Percentiles rank a stretch among this genome's conserved stretches.
Evolutionary conservation across 2,329 filamentous ascomycete genomes (phyloP).

Genomic region (Epichloe brachyelytri): DNA sequence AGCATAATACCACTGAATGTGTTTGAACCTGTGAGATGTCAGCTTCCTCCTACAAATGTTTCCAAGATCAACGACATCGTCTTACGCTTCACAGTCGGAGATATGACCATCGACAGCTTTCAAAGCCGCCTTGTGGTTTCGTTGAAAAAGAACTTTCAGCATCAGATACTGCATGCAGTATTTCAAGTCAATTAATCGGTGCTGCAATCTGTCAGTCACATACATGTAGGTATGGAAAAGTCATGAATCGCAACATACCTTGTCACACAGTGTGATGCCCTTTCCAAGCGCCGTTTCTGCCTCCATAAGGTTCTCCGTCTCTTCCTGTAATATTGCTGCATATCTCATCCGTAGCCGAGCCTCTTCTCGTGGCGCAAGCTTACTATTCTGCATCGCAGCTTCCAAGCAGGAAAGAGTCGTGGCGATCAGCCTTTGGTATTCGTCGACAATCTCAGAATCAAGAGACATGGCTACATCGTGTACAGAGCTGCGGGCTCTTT

Average conservation of each 20-base stretch:
- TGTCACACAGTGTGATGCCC: slow-evolving; percentile 56
- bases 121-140: slow-evolving; percentile 58
- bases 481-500: slow-evolving; percentile 46
- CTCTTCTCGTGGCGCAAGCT: slow-evolving; percentile 51
- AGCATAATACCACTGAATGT: slow-evolving; percentile 62
- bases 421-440: slow-evolving; percentile 60
- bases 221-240: not conserved
- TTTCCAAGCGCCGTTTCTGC: slow-evolving; percentile 61
- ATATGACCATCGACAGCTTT: slow-evolving; percentile 60
- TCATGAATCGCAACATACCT: slow-evolving; percentile 27
- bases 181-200: slow-evolving; percentile 47
- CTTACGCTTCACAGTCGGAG: slow-evolving; percentile 52
- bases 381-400: slow-evolving; percentile 48
- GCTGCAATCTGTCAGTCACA: slow-evolving; percentile 13
- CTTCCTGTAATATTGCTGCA: slow-evolving; percentile 56
- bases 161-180: slow-evolving; percentile 67
- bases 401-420: slow-evolving; percentile 63
- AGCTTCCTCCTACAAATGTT: not conserved
- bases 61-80: slow-evolving; percentile 2
- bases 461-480: slow-evolving; percentile 29
- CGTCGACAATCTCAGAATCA: slow-evolving; percentile 34
- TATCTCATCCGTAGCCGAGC: slow-evolving; percentile 58
- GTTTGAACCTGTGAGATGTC: slow-evolving; percentile 37
- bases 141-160: slow-evolving; percentile 55
- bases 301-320: slow-evolving; percentile 64